These are phyloP conservation scores for Evansstolkia leycettana DNA, from an alignment of 495 filamentous ascomycete species.

Conservation along the genomic window DNA sequence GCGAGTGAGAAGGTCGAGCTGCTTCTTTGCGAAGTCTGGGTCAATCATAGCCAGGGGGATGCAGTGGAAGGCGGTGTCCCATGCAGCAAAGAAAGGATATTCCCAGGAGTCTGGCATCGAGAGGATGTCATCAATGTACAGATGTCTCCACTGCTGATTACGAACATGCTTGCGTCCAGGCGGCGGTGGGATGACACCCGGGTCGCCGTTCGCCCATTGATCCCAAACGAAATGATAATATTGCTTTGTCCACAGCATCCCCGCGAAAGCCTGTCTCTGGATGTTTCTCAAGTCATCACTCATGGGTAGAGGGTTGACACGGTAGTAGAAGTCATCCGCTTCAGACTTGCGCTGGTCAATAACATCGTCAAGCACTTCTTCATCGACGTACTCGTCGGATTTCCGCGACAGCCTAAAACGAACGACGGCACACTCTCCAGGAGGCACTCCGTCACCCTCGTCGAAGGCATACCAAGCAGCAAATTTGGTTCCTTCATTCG, in stretches of 20 bases:
- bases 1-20: constrained; percentile 85
- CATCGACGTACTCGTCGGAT: constrained; percentile 66
- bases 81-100: constrained; percentile 96
- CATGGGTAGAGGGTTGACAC: constrained; percentile 89
- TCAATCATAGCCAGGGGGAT: constrained; percentile 95
- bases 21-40: constrained; percentile 94
- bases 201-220: constrained; percentile 82
- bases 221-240: constrained; percentile 96
- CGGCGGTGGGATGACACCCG: constrained; percentile 68
- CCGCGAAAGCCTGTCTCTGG: constrained; percentile 83
- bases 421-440: constrained; percentile 88
- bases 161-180: constrained; percentile 66
- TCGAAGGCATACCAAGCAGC: constrained; percentile 90
- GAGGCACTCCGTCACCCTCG: constrained; percentile 71
- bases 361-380: constrained; percentile 83
- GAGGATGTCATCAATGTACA: constrained; percentile 85
- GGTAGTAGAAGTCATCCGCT: constrained; percentile 91
- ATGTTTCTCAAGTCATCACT: constrained; percentile 89
- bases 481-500: constrained; percentile 70
- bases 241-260: constrained; percentile 98
- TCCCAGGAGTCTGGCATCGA: constrained; percentile 99
- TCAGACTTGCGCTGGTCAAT: constrained; percentile 76
- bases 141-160: constrained; percentile 83
- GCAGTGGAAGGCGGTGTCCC: constrained; percentile 95
- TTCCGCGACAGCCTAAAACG: constrained; percentile 77